Conservation (phyloP, 1,284 basidiomycete species). For the Cutaneotrichosporon sp. region DNA sequence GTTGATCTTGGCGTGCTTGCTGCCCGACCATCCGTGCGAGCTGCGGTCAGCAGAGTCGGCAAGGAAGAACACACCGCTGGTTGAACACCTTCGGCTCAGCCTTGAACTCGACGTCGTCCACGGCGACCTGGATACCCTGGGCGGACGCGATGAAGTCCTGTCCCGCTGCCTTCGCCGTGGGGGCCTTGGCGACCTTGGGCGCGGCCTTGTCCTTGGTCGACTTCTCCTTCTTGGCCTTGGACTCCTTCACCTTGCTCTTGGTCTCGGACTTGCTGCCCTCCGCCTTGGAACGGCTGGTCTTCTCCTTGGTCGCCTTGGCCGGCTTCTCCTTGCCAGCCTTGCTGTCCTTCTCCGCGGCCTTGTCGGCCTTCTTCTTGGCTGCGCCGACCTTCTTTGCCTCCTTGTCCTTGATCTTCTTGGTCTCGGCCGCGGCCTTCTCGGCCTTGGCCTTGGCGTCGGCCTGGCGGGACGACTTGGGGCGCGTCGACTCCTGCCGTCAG, state of each 20-base stretch:
- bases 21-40: constrained; percentile 27
- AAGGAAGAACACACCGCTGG: constrained; percentile 20
- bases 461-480: constrained; percentile 9
- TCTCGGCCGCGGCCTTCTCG: constrained; percentile 1
- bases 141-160: neutral
- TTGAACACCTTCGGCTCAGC: constrained; percentile 18
- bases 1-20: constrained; percentile 18
- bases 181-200: constrained; percentile 1
- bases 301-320: constrained; percentile 8
- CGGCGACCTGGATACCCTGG: constrained; percentile 9
- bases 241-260: too few relatives aligned
- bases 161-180: neutral
- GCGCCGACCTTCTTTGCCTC: neutral
- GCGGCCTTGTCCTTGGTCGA: neutral
- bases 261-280: neutral
- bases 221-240: constrained; percentile 5
- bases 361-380: constrained; percentile 3
- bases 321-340: constrained; percentile 2
- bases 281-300: too few relatives aligned
- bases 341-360: constrained; percentile 9
- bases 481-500: neutral
- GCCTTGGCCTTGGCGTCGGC: constrained; percentile 9
- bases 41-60: constrained; percentile 12
- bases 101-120: constrained; percentile 13
- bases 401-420: constrained; percentile 6